These are phyloP conservation scores for Chaetomiaceae sp. DNA, from an alignment of 2,329 filamentous ascomycete species.

Conservation along the genomic window DNA sequence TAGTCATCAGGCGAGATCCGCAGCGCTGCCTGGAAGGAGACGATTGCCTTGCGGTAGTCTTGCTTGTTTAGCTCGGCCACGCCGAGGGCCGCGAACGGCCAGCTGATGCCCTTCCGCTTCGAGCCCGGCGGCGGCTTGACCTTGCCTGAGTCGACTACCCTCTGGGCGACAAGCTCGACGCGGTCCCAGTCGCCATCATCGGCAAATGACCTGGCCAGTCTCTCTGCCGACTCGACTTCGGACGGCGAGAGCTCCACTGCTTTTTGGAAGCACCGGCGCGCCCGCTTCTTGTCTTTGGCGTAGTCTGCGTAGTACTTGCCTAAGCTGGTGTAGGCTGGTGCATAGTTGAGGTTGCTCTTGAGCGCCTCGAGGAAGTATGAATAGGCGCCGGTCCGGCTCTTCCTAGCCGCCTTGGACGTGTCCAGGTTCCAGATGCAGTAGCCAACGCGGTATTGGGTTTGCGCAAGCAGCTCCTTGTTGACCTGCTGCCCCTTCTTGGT, in stretches of 20 bases:
- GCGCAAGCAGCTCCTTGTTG: constrained; percentile 68
- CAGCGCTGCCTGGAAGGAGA: constrained; percentile 86
- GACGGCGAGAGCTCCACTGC: constrained; percentile 87
- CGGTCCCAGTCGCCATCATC: constrained; percentile 93
- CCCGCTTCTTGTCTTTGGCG: constrained; percentile 77
- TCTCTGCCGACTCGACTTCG: constrained; percentile 82
- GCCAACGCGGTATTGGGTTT: constrained; percentile 82
- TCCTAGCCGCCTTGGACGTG: constrained; percentile 67
- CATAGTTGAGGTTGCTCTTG: constrained; percentile 81
- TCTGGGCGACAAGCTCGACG: constrained; percentile 85
- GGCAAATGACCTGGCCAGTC: constrained; percentile 80
- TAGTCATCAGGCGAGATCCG: constrained; percentile 82
- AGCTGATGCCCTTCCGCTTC: constrained; percentile 87
- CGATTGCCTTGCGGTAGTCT: constrained; percentile 81
- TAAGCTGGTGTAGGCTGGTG: constrained; percentile 85
- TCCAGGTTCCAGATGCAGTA: constrained; percentile 84
- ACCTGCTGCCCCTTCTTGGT: constrained; percentile 55
- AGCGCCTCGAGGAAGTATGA: constrained; percentile 76
- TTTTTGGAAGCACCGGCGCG: constrained; percentile 91
- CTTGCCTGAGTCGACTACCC: constrained; percentile 92
- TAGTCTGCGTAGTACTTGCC: constrained; percentile 92
- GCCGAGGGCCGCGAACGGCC: constrained; percentile 91
- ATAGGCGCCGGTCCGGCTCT: constrained; percentile 78
- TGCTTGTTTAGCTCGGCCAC: constrained; percentile 94
- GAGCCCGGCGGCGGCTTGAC: constrained; percentile 87